Percentiles rank a stretch among this genome's conserved stretches.
phyloP scores from a whole-genome alignment of 2,329 filamentous ascomycete genomes.

The Fusarium nelsonii region DNA sequence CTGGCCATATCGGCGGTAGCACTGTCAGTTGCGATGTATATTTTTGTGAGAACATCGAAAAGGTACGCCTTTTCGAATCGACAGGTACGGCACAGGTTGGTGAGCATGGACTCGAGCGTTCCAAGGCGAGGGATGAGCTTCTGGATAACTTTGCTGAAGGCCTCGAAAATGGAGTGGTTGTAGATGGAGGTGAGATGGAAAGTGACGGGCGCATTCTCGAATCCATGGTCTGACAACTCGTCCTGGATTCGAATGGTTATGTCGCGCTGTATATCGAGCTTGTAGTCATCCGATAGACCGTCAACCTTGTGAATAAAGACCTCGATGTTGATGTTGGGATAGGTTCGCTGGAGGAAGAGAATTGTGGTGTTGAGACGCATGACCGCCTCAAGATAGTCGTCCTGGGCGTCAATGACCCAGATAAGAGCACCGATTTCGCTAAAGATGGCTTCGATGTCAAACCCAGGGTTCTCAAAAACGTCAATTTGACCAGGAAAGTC shows the following conservation, averaged over 20 bases:
- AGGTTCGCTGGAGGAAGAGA: slow-evolving; percentile 86
- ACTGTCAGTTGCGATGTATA: slow-evolving; percentile 97
- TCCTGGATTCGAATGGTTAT: slow-evolving; percentile 97
- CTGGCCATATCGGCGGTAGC: slow-evolving; percentile 93
- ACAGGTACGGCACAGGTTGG: slow-evolving; percentile 91
- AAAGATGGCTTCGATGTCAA: slow-evolving; percentile 94
- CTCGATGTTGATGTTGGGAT: slow-evolving; percentile 95
- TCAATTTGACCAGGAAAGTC: slow-evolving; percentile 96
- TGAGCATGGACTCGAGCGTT: slow-evolving; percentile 92
- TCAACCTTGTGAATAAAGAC: slow-evolving; percentile 99
- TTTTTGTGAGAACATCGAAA: slow-evolving; percentile 97
- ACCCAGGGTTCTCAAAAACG: slow-evolving; percentile 85
- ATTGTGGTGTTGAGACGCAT: slow-evolving; percentile 89
- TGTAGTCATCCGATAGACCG: slow-evolving; percentile 96
- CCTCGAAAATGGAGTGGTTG: slow-evolving; percentile 98
- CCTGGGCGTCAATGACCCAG: slow-evolving; percentile 98
- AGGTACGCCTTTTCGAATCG: slow-evolving; percentile 98
- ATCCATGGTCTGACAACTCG: slow-evolving; percentile 91
- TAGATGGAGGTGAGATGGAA: slow-evolving; percentile 99
- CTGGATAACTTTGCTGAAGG: slow-evolving; percentile 98
- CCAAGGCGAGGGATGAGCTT: slow-evolving; percentile 95
- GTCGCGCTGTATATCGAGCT: slow-evolving; percentile 94
- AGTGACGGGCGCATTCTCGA: slow-evolving; percentile 92
- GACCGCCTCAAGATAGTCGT: slow-evolving; percentile 95
- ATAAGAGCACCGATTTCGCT: slow-evolving; percentile 93